Conservation (phyloP, 2,329 filamentous ascomycete genomes). For the Exophiala lecanii-corni region DNA sequence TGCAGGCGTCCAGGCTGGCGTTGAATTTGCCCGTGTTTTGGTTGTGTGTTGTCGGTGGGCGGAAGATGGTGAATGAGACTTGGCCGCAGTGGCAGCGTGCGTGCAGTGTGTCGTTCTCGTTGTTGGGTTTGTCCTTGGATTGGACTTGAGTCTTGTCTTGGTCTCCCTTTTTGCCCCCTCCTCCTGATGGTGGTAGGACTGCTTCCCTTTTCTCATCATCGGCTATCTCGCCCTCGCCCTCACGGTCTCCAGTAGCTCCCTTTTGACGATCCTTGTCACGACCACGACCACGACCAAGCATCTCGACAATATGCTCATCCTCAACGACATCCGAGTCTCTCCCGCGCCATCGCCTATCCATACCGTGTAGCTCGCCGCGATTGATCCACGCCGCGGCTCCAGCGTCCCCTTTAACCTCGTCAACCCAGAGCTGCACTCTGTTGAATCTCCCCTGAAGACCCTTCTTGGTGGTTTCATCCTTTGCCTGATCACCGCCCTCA, state of each 20-base stretch:
- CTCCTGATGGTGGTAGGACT: background rate
- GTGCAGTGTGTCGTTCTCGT: conserved; percentile 1
- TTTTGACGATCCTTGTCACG: background rate
- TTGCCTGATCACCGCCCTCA: conserved; percentile 2
- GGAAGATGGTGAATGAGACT: conserved; percentile 8
- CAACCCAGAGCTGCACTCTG: conserved; percentile 21
- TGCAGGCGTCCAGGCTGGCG: conserved; percentile 15
- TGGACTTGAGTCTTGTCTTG: too few relatives aligned
- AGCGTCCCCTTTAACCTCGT: conserved; percentile 21
- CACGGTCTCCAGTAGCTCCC: too few relatives aligned
- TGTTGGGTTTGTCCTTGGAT: background rate
- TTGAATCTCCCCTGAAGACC: conserved; percentile 14
- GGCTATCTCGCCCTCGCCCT: too few relatives aligned
- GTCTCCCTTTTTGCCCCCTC: too few relatives aligned
- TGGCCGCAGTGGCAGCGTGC: conserved; percentile 15
- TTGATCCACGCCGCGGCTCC: conserved; percentile 23
- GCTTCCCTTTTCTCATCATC: conserved; percentile 3
- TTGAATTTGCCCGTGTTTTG: conserved; percentile 8
- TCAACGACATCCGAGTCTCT: conserved; percentile 14
- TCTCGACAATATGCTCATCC: conserved; percentile 7
- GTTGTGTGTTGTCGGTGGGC: conserved; percentile 5
- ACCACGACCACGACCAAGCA: background rate
- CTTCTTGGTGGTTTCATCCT: conserved; percentile 19
- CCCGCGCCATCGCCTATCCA: conserved; percentile 15
- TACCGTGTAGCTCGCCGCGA: conserved; percentile 10